Percentiles rank a stretch among this genome's conserved stretches.
These are phyloP conservation scores for Malassezia caprae DNA, from an alignment of 1,284 basidiomycete genomes.

Conservation along the genomic window DNA sequence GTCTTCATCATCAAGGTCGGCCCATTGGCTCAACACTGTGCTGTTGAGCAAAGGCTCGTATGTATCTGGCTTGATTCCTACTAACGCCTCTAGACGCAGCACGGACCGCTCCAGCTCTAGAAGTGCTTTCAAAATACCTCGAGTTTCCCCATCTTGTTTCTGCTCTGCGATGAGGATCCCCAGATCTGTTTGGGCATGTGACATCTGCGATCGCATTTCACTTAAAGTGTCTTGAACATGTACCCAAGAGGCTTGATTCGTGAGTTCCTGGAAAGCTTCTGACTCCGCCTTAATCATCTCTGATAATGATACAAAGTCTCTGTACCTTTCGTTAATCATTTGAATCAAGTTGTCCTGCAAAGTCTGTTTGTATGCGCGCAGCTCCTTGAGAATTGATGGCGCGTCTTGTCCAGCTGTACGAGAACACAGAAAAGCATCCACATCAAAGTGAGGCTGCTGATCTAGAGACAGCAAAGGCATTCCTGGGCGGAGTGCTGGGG, in stretches of 20 bases:
- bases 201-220: background rate
- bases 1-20: background rate
- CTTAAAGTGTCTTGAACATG: background rate
- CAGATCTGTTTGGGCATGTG: background rate
- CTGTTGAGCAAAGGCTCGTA: background rate
- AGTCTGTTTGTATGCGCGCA: constrained; percentile 69
- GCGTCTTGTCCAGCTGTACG: constrained; percentile 71
- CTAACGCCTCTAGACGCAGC: background rate
- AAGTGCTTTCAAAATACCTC: background rate
- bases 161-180: background rate
- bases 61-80: background rate
- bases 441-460: constrained; percentile 55
- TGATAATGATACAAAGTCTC: constrained; percentile 89
- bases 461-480: constrained; percentile 61
- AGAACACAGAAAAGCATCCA: constrained; percentile 78
- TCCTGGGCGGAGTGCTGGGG: constrained; percentile 4
- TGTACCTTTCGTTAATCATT: constrained; percentile 94
- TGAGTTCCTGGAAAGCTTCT: background rate
- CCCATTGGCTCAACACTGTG: background rate
- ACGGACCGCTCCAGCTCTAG: constrained; percentile 6
- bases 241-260: background rate
- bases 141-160: background rate
- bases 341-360: constrained; percentile 84
- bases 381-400: constrained; percentile 71
- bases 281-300: constrained; percentile 54